Conservation (phyloP, 2,329 filamentous ascomycete genomes). For the Aspergillus sclerotialis region DNA sequence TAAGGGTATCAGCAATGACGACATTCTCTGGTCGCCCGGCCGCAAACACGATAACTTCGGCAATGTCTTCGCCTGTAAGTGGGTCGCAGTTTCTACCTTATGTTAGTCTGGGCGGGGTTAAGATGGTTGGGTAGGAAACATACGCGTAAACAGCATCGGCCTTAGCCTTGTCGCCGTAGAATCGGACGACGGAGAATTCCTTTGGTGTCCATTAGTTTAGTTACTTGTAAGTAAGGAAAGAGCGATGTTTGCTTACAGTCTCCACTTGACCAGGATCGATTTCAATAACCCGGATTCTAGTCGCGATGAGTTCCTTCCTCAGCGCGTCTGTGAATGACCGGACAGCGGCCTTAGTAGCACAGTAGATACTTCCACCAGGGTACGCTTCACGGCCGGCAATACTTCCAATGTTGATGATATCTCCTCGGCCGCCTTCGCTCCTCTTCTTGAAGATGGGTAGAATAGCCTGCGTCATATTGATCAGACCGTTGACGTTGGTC, state of each 20-base stretch:
- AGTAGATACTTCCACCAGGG: conserved; percentile 82
- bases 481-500: conserved; percentile 90
- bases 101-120: conserved; percentile 1
- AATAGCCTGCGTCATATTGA: conserved; percentile 93
- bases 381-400: conserved; percentile 89
- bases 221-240: not conserved
- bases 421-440: conserved; percentile 67
- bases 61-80: conserved; percentile 82
- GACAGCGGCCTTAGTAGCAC: conserved; percentile 84
- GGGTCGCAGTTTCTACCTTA: conserved; percentile 64
- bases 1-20: conserved; percentile 76
- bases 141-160: conserved; percentile 84
- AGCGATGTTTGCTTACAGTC: conserved; percentile 51
- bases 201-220: conserved; percentile 20
- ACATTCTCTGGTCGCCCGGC: conserved; percentile 83
- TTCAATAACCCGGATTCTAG: conserved; percentile 75
- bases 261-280: conserved; percentile 90
- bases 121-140: conserved; percentile 24
- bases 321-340: conserved; percentile 76
- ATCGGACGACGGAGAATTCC: conserved; percentile 85
- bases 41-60: conserved; percentile 81
- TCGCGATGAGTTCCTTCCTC: conserved; percentile 74
- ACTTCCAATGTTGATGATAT: conserved; percentile 92
- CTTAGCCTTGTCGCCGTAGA: conserved; percentile 81
- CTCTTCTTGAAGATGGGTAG: conserved; percentile 70